phyloP scores from a whole-genome alignment of 805 yeast genomes.

The Saturnispora besseyi region DNA sequence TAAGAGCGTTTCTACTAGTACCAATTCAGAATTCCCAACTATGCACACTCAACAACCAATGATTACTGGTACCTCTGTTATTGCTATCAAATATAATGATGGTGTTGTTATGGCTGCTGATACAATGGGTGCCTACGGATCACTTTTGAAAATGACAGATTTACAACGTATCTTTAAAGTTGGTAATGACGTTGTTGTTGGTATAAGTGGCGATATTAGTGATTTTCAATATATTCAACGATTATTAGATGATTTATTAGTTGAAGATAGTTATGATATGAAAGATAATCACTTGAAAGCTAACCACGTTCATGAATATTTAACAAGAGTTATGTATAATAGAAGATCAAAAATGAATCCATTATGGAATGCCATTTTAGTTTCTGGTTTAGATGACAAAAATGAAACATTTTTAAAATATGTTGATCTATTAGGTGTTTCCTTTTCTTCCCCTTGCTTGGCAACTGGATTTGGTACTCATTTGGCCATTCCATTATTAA shows the following conservation, averaged over 20 bases:
- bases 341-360: constrained; percentile 94
- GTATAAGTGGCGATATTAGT: constrained; percentile 88
- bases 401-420: constrained; percentile 68
- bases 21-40: constrained; percentile 43
- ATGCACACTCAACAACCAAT: constrained; percentile 91
- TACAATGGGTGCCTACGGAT: constrained; percentile 87
- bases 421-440: constrained; percentile 86
- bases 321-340: constrained; percentile 73
- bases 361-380: constrained; percentile 87
- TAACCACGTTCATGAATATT: constrained; percentile 80
- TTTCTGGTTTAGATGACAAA: constrained; percentile 77
- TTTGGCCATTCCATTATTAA: constrained; percentile 83
- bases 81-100: constrained; percentile 80
- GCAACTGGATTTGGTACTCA: constrained; percentile 98
- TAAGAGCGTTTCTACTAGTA: constrained; percentile 11
- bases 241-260: constrained; percentile 66
- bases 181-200: constrained; percentile 82
- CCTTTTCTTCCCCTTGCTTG: constrained; percentile 77
- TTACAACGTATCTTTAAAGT: constrained; percentile 79
- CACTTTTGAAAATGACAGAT: constrained; percentile 77
- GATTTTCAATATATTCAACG: constrained; percentile 82
- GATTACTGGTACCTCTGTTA: constrained; percentile 93
- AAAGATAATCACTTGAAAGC: constrained; percentile 61
- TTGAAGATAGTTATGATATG: constrained; percentile 72
- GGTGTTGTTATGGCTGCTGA: constrained; percentile 96